These are phyloP conservation scores for Brasenia schreberi DNA, from an alignment of 164 flowering plant genomes.

Conservation along the genomic window DNA sequence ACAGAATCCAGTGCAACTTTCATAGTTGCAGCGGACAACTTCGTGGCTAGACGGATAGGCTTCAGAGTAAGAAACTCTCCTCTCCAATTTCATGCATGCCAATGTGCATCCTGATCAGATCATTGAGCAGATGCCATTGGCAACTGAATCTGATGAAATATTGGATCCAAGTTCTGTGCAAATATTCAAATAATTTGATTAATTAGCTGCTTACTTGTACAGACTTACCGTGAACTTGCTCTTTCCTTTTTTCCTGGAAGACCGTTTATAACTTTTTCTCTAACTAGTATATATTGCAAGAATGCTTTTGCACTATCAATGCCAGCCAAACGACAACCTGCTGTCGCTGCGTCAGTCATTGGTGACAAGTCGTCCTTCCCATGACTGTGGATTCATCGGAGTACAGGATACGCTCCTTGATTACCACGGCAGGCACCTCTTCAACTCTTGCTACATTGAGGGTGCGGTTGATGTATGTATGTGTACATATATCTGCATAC, in stretches of 20 bases:
- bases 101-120: neutral
- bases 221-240: too few relatives aligned
- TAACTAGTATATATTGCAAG: conserved; percentile 10
- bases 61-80: conserved; percentile 20
- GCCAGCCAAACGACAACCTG: conserved; percentile 5
- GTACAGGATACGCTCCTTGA: conserved; percentile 72
- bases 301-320: conserved; percentile 24
- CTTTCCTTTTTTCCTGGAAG: too few relatives aligned
- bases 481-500: too few relatives aligned
- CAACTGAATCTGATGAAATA: too few relatives aligned
- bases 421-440: conserved; percentile 38
- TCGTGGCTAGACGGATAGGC: conserved; percentile 24
- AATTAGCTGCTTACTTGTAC: too few relatives aligned
- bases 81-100: neutral
- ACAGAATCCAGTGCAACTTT: conserved; percentile 29
- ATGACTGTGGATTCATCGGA: conserved; percentile 33
- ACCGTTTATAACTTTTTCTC: too few relatives aligned
- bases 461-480: conserved; percentile 34
- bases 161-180: too few relatives aligned
- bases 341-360: conserved; percentile 37
- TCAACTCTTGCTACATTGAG: conserved; percentile 31
- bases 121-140: too few relatives aligned
- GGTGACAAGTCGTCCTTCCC: conserved; percentile 38
- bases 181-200: too few relatives aligned
- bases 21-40: conserved; percentile 24